phyloP scores from a whole-genome alignment of 1,284 basidiomycete genomes.

The Pulchroboletus neoregius region DNA sequence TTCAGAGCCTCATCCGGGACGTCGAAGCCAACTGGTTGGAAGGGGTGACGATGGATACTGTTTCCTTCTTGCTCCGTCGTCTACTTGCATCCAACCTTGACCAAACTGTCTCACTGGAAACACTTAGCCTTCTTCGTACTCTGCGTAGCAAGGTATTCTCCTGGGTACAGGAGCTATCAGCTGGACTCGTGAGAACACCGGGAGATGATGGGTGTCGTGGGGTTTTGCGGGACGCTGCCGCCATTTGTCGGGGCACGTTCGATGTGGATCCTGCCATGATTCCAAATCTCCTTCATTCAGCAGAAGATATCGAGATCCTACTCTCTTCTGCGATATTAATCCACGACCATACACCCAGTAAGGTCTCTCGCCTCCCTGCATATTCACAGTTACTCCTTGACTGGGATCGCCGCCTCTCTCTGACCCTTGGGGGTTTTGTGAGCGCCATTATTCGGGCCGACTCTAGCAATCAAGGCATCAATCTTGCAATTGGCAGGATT shows the following conservation, averaged over 20 bases:
- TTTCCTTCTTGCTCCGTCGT: conserved; percentile 12
- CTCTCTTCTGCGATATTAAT: conserved; percentile 37
- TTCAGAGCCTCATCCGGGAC: conserved; percentile 10
- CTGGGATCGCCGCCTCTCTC: conserved; percentile 30
- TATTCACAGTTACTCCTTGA: conserved; percentile 17
- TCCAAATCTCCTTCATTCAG: conserved; percentile 16
- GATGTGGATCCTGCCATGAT: conserved; percentile 32
- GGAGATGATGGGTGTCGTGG: conserved; percentile 27
- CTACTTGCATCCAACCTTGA: conserved; percentile 1
- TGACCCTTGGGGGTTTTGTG: conserved; percentile 21
- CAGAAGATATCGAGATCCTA: conserved; percentile 30
- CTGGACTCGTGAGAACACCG: conserved; percentile 18
- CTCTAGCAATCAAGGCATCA: background rate
- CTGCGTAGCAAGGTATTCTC: conserved; percentile 32
- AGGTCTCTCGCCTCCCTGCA: background rate
- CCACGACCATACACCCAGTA: conserved; percentile 2
- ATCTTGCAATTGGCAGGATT: background rate
- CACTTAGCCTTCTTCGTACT: conserved; percentile 27
- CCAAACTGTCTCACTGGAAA: background rate
- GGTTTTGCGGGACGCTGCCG: conserved; percentile 35
- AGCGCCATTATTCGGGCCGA: background rate
- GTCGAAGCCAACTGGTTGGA: conserved; percentile 38
- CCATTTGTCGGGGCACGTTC: conserved; percentile 42
- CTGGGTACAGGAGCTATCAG: conserved; percentile 37
- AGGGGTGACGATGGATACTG: conserved; percentile 7